These are phyloP conservation scores for Fusarium nanum DNA, from an alignment of 2,329 filamentous ascomycete species.

Conservation along the genomic window DNA sequence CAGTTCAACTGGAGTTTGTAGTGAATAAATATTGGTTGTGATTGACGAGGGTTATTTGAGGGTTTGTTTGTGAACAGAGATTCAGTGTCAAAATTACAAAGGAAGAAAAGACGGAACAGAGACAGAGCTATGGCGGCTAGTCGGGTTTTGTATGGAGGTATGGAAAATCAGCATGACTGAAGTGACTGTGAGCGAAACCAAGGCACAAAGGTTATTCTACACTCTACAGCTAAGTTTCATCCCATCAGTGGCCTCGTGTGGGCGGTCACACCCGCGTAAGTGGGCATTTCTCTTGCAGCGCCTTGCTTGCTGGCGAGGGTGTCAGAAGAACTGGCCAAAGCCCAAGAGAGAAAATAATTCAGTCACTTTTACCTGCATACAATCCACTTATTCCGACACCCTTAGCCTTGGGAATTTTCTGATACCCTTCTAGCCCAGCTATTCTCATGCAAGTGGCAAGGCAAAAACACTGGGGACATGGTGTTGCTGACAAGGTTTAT, in stretches of 20 bases:
- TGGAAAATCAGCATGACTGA: conserved; percentile 13
- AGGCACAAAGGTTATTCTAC: conserved; percentile 21
- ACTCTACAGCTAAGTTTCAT: conserved; percentile 12
- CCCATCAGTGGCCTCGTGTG: conserved; percentile 29
- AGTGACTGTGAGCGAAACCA: conserved; percentile 13
- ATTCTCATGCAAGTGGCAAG: conserved; percentile 31
- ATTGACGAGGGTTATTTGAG: background rate
- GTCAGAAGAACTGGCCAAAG: background rate
- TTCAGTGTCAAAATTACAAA: conserved; percentile 4
- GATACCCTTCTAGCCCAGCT: background rate
- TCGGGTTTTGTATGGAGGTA: conserved; percentile 30
- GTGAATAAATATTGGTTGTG: background rate
- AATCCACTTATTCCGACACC: background rate
- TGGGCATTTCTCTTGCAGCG: conserved; percentile 20
- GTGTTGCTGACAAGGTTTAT: conserved; percentile 26
- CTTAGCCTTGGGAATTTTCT: background rate
- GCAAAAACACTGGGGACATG: conserved; percentile 26
- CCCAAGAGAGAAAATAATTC: background rate
- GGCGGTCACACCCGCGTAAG: conserved; percentile 26
- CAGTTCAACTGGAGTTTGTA: conserved; percentile 11
- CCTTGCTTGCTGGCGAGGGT: conserved; percentile 22
- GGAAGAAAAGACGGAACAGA: conserved; percentile 6
- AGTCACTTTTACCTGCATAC: background rate
- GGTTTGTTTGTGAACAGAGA: conserved; percentile 1
- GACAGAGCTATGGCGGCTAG: background rate